These are phyloP conservation scores for Ganoderma lucidum DNA, from an alignment of 1,284 basidiomycete species.

Conservation along the genomic window DNA sequence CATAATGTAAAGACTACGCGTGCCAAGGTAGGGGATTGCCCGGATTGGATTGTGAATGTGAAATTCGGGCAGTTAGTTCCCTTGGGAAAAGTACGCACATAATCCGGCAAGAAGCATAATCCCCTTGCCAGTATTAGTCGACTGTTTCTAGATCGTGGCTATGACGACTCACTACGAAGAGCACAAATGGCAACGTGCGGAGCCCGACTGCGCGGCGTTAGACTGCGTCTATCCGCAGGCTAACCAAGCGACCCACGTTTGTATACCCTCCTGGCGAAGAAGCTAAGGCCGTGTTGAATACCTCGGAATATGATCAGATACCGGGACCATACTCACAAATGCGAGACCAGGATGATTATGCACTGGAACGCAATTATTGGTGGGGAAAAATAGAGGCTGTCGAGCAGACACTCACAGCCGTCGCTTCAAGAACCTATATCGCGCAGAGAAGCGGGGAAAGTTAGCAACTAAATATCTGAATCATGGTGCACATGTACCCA, in stretches of 20 bases:
- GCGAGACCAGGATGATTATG: conserved; percentile 2
- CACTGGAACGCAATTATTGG: background rate
- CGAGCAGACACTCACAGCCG: background rate
- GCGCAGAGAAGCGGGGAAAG: background rate
- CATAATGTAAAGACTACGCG: background rate
- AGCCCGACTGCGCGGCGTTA: background rate
- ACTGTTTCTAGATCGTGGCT: background rate
- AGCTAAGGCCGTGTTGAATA: background rate
- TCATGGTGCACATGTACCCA: background rate
- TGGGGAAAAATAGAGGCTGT: background rate
- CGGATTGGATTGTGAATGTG: background rate
- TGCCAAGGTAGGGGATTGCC: background rate
- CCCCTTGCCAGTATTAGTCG: background rate
- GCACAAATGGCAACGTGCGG: background rate
- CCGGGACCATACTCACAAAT: background rate
- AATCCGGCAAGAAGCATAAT: background rate
- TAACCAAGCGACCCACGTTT: conserved; percentile 1
- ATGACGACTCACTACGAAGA: background rate
- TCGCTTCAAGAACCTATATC: background rate
- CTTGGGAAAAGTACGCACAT: background rate
- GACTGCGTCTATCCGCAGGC: background rate
- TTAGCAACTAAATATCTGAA: background rate
- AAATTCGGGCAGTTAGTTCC: no score
- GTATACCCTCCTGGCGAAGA: conserved; percentile 15
- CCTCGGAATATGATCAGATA: background rate